phyloP scores from a whole-genome alignment of 352 stramenopile species.

The Globisporangium barbulae region DNA sequence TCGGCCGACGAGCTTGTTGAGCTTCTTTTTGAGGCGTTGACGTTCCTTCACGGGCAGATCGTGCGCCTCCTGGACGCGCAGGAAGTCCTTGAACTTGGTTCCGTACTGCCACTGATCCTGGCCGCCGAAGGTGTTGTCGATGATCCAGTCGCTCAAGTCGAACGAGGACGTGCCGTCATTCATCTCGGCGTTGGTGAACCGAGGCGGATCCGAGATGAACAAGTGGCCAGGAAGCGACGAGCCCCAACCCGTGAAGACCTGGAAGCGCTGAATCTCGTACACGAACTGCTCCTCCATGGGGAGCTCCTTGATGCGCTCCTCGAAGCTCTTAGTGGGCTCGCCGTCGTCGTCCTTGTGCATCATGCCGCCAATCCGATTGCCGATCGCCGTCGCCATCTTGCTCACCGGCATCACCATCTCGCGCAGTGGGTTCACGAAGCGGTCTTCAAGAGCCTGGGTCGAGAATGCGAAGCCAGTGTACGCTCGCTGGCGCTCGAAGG shows the following conservation, averaged over 20 bases:
- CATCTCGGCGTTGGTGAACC: conserved; percentile 77
- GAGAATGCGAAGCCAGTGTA: conserved; percentile 87
- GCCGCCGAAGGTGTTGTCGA: conserved; percentile 71
- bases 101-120: conserved; percentile 84
- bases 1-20: conserved; percentile 80
- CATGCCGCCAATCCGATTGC: conserved; percentile 35
- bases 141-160: conserved; percentile 70
- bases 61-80: conserved; percentile 54
- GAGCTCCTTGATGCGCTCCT: conserved; percentile 58
- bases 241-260: conserved; percentile 83
- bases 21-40: conserved; percentile 70
- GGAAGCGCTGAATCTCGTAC: conserved; percentile 83
- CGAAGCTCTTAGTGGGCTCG: conserved; percentile 42
- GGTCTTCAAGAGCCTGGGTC: conserved; percentile 70
- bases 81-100: conserved; percentile 83
- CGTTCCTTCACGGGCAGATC: conserved; percentile 48
- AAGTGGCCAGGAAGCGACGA: conserved; percentile 72
- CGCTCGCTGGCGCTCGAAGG: conserved; percentile 37
- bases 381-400: conserved; percentile 34
- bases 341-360: conserved; percentile 29
- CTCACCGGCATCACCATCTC: conserved; percentile 69
- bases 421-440: conserved; percentile 75
- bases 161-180: conserved; percentile 56
- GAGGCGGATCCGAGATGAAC: conserved; percentile 70
- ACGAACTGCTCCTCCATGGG: conserved; percentile 60